Base-by-base conservation (phyloP, 2,329 filamentous ascomycete genomes). In the Aspergillus alliaceus region DNA sequence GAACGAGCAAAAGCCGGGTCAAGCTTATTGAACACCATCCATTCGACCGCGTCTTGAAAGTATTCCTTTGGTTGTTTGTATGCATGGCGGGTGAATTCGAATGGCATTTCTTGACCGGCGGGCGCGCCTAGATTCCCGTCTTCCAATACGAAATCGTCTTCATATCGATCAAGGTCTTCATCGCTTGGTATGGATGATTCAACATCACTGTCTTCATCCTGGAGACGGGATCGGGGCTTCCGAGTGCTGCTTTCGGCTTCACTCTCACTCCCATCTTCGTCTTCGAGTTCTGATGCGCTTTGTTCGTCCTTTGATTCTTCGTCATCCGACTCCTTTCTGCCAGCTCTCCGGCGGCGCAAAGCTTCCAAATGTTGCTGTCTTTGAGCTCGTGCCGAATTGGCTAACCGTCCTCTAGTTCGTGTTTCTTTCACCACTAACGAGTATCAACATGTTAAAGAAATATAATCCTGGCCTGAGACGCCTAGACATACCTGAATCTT, bases 11-110 rank as follows among this genome's bases (percentile, higher is more conserved):
- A 93, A 0, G 80, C 84, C 0, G 89, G 90, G 63, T 92, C 88
- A 51, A 95, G 80, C 64, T 88, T 87, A 68, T 89, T 90, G 66
- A 91, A 89, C 2, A 93, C 86, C 75, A 93, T 88, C 90, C 90
- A 93, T 69, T 91, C 89, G 2, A 93, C 80, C 0, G 85, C 88
- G 64, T 87, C 86, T 48, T 83, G 84, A 76, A 93, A 93, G 50
- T 92, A 84, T 37, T 90, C 86, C 61, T 86, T 87, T 0, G 87
- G 77, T 51, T 88, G 88, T 63, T 87, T 86, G 60, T 86, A 85
- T 0, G 85, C 82, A 56, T 88, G 82, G 3, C 81, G 75, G 1
- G 86, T 90, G 70, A 91, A 91, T 64, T 89, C 78, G 1, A 93
- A 77, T 0, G 90, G 90, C 2, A 91, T 84, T 3, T 80, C 79